A percentile compares a stretch with the other conserved stretches of the same genome.
phyloP scores from a whole-genome alignment of 495 filamentous ascomycete species.

The Copromyces sp. region DNA sequence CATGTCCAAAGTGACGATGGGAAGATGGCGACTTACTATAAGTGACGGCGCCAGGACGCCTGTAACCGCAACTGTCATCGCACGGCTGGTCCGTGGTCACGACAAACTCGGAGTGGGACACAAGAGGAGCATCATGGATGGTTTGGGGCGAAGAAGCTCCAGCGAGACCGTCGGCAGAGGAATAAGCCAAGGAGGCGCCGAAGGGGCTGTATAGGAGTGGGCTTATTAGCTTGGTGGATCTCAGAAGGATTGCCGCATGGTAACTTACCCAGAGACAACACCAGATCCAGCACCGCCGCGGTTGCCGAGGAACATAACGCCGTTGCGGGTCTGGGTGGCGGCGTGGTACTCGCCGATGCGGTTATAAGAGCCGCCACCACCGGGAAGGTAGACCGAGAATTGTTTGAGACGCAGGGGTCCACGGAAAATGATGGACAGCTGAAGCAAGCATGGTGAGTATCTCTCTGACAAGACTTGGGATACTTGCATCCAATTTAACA shows the following conservation, averaged over 20 bases:
- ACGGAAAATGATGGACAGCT: slow-evolving; percentile 63
- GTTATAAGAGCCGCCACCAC: not conserved
- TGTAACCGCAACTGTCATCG: slow-evolving; percentile 47
- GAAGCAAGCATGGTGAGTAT: not conserved
- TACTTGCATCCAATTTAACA: no score
- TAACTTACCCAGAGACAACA: slow-evolving; percentile 42
- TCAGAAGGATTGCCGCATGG: not conserved
- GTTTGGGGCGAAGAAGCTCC: slow-evolving; percentile 40
- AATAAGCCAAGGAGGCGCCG: slow-evolving; percentile 55
- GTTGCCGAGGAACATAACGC: slow-evolving; percentile 58
- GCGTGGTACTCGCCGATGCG: slow-evolving; percentile 50
- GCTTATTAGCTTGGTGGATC: not conserved
- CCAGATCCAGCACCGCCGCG: slow-evolving; percentile 50
- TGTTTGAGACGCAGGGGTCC: slow-evolving; percentile 53
- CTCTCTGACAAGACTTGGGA: no score
- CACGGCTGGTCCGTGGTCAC: slow-evolving; percentile 51
- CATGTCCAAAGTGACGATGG: rapidly evolving
- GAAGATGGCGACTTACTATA: slow-evolving; percentile 20
- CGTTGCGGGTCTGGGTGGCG: slow-evolving; percentile 33
- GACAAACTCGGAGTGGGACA: slow-evolving; percentile 50
- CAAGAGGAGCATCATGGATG: slow-evolving; percentile 38
- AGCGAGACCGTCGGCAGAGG: slow-evolving; percentile 38
- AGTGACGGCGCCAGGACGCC: slow-evolving; percentile 46
- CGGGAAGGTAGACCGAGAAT: slow-evolving; percentile 52
- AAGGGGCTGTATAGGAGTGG: slow-evolving; percentile 30